Base-by-base conservation (phyloP, 805 yeast genomes). In the Saccharomycopsis javanensis region DNA sequence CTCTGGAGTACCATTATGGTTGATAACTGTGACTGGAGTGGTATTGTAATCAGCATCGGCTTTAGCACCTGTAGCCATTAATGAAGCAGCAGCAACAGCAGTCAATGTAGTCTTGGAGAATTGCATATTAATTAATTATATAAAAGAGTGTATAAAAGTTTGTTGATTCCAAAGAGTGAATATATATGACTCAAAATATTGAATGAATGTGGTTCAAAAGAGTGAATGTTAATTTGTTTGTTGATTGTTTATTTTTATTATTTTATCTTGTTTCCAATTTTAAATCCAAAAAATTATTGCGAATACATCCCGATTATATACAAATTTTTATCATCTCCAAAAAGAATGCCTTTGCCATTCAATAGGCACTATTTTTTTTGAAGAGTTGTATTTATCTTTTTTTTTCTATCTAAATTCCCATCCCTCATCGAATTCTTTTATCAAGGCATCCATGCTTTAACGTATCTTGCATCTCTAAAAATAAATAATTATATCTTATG, bases 21-120 rank as follows among this genome's bases (percentile, higher is more conserved):
- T 59, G 48, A 59, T 34, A 25, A 59, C 60, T 30, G 62, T 59
- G 37, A 46, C 62, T 42, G 59, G 59, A 28, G 55, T 30, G 27
- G 62, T 58, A 54, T 55, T 52, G 35, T 57, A 35, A 18, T 54
- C 48, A 28, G 58, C 59, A 7, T 35, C 42, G 25, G 42, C 55
- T 6, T 33, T 53, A 18, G 18, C 35, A 31, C 25, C 50, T 30
- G 51, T 28, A 18, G 57, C 46, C 13, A 51, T 25, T 27, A 55
- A 28, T 10, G 48, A 33, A 56, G 52, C 55, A 50, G 42, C 11
- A 25, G 56, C 50, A 28, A 50, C 51, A 23, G 48, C 48, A 11
- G 48, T 42, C 25, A 42, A 42, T 18, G 48, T 42, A 27, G 45
- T 34, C 46, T 51, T 51, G 37, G 54, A 51, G 54, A 51, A 51